Evolutionary conservation across 371 early-diverging fungal species (phyloP).

Genomic region (Smittium mucronatum): DNA sequence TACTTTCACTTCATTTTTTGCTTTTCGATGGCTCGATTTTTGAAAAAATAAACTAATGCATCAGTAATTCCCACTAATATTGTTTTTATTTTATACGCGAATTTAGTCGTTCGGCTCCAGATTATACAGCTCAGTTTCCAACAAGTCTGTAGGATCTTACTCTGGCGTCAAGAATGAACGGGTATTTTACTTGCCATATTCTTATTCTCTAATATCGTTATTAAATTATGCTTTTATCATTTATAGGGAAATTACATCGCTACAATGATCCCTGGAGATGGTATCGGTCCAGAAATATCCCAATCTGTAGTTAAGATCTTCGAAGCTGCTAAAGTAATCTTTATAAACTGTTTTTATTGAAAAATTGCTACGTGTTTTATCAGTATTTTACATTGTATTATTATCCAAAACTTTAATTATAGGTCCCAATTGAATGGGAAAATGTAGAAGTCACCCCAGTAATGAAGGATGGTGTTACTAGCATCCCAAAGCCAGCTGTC

Average conservation of each 20-base stretch:
- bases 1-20: background rate
- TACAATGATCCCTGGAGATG: constrained; percentile 96
- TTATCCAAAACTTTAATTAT: background rate
- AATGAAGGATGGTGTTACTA: constrained; percentile 80
- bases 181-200: background rate
- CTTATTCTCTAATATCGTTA: background rate
- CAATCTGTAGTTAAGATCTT: constrained; percentile 84
- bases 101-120: background rate
- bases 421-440: constrained; percentile 94
- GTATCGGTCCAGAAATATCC: constrained; percentile 97
- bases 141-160: constrained; percentile 9
- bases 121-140: background rate
- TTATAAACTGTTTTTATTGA: background rate
- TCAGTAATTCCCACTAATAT: background rate
- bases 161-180: constrained; percentile 6
- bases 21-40: constrained; percentile 18
- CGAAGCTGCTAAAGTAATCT: constrained; percentile 55
- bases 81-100: background rate
- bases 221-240: background rate
- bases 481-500: constrained; percentile 83
- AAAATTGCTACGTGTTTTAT: too few relatives aligned
- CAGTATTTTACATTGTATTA: too few relatives aligned
- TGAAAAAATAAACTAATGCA: background rate
- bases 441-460: constrained; percentile 88
- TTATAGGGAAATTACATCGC: constrained; percentile 46